phyloP scores from a whole-genome alignment of 805 yeast genomes.

The Hagleromyces aurorensis region DNA sequence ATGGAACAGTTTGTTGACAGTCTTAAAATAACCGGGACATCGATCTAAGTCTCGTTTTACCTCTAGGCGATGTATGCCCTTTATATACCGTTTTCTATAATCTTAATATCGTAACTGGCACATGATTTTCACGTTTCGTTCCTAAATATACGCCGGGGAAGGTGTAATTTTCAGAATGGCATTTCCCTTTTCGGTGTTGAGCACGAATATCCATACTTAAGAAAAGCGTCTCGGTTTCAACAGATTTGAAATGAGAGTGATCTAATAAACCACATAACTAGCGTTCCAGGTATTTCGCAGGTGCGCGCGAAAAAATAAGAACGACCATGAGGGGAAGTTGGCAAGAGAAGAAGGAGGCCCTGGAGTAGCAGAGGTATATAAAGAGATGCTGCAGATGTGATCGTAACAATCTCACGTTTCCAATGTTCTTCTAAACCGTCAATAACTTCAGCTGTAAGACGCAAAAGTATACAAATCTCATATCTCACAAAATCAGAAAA shows the following conservation, averaged over 20 bases:
- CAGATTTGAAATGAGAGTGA: slow-evolving; percentile 15
- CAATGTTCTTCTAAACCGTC: too few relatives aligned
- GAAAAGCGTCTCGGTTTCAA: slow-evolving; percentile 10
- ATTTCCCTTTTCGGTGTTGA: slow-evolving; percentile 21
- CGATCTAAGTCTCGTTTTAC: too few relatives aligned
- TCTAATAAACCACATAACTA: slow-evolving; percentile 13
- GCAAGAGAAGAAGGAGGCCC: too few relatives aligned
- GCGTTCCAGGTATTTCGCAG: slow-evolving; percentile 27
- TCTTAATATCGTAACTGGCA: too few relatives aligned
- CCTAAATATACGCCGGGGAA: not conserved
- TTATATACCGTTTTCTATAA: slow-evolving; percentile 2
- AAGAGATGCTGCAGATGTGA: too few relatives aligned
- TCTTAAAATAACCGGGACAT: too few relatives aligned
- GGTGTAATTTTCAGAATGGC: slow-evolving; percentile 11
- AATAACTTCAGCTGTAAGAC: too few relatives aligned
- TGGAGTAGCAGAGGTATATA: too few relatives aligned
- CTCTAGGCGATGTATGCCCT: slow-evolving; percentile 1
- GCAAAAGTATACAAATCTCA: too few relatives aligned
- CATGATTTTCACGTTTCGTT: not conserved
- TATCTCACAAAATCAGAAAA: too few relatives aligned
- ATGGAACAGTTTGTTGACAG: too few relatives aligned
- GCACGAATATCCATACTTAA: slow-evolving; percentile 21
- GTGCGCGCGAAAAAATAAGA: slow-evolving; percentile 14
- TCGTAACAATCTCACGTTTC: too few relatives aligned
- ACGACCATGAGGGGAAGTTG: slow-evolving; percentile 3